These are phyloP conservation scores for Plantago major DNA, from an alignment of 257 asterid species.

Conservation along the genomic window DNA sequence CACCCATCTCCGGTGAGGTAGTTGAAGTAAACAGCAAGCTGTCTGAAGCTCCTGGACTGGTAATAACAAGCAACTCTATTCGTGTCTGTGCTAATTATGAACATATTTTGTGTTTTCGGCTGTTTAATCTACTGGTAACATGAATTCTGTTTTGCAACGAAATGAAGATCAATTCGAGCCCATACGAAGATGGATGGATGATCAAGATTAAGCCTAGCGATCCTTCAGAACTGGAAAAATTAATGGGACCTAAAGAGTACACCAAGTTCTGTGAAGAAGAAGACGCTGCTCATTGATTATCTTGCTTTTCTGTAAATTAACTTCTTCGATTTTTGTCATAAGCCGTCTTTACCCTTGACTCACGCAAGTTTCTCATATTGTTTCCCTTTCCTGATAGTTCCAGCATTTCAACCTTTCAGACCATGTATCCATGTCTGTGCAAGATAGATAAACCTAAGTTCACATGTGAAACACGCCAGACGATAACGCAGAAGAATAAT, in stretches of 20 bases:
- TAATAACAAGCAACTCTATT: conserved; percentile 18
- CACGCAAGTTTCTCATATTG: too few relatives aligned
- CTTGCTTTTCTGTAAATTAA: conserved; percentile 3
- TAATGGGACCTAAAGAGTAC: conserved; percentile 68
- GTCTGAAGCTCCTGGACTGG: conserved; percentile 66
- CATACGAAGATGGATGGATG: conserved; percentile 95
- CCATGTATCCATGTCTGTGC: too few relatives aligned
- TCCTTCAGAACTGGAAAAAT: conserved; percentile 56
- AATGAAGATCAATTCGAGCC: conserved; percentile 67
- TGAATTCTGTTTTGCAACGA: neutral
- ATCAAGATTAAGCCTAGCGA: conserved; percentile 75
- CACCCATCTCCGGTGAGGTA: conserved; percentile 88
- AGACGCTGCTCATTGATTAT: conserved; percentile 49
- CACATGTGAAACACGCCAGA: too few relatives aligned
- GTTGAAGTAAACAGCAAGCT: conserved; percentile 72
- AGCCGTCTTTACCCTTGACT: neutral
- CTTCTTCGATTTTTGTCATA: neutral
- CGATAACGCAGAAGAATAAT: too few relatives aligned
- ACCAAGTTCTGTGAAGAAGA: conserved; percentile 87
- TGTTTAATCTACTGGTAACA: neutral
- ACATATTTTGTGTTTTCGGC: too few relatives aligned
- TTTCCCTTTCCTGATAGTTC: too few relatives aligned
- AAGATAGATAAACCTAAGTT: too few relatives aligned
- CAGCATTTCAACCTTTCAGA: too few relatives aligned
- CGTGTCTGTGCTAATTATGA: neutral